Base-by-base conservation (phyloP, 257 asterid genomes). In the Paulownia fortunei region DNA sequence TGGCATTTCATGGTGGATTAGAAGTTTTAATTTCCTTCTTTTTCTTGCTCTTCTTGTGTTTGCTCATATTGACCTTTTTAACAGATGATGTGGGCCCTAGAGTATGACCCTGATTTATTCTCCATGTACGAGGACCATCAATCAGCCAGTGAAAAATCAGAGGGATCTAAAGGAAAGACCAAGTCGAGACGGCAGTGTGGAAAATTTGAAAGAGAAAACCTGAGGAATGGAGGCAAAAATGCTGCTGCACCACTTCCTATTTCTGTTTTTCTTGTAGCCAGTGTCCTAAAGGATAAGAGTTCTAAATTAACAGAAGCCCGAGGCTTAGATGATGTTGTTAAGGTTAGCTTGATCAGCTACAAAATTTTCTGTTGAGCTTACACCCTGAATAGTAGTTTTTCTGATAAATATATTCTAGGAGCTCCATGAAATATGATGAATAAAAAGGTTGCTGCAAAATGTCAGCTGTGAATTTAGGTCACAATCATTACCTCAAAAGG, bases 51-150 rank as follows among this genome's bases (percentile, higher is more conserved):
- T 72, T 76, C 23, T 2, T 54, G 83, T 52, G 5, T 39, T 60
- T 75, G 62, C 75, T 84, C 15, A 62, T n/a, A n/a, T 79, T 66
- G 56, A 44, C 27, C 42, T 67, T 71, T 69, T 79, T 34, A 46
- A 80, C 86, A 95, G 99, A 90, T 95, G 97, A 95, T 95, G 99
- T 95, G 99, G 99, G 99, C 99, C 21, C 79, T 95, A 71, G 99
- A 95, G 81, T 95, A 91, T 70, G 94, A 93, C 74, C 97, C 99
- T 23, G 91, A 87, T 78, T 63, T 92, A 80, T 92, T 81, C 83
- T 59, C 84, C 76, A 9, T 80, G 66, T 90, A 92, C 16, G 96
- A 93, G 87, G 99, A 87, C 32, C 85, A 85, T 72, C 90, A 85
- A 27, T 80, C 78, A 36, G 71, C 84, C 44, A 51, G 51, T 77